Conservation (phyloP, 352 stramenopile genomes). For the Globisporangium polare region DNA sequence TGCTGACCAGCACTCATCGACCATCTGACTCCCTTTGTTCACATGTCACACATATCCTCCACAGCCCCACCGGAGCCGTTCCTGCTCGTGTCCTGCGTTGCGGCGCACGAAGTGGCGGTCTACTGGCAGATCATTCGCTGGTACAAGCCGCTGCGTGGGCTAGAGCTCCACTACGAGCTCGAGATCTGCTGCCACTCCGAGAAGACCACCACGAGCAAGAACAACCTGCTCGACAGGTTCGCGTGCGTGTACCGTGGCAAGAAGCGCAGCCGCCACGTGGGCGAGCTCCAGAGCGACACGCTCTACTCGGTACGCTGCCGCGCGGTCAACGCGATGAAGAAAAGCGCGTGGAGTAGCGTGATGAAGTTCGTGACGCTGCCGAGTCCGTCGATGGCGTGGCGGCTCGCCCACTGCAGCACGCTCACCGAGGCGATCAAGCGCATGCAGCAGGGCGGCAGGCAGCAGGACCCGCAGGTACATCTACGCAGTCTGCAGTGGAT, state of each 20-base stretch:
- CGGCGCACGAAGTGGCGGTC: constrained; percentile 36
- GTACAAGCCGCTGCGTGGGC: constrained; percentile 34
- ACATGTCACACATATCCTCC: not conserved
- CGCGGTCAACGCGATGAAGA: constrained; percentile 40
- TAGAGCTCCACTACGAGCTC: constrained; percentile 49
- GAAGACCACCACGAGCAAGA: constrained; percentile 9
- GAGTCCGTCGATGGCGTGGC: constrained; percentile 51
- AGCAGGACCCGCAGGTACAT: constrained; percentile 21
- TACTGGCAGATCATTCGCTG: constrained; percentile 56
- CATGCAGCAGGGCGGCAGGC: constrained; percentile 23
- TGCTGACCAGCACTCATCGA: not conserved
- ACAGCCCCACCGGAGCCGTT: constrained; percentile 54
- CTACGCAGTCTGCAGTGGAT: constrained; percentile 54
- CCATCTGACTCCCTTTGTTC: not conserved
- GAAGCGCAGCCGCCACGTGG: constrained; percentile 30
- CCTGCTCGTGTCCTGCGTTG: constrained; percentile 44
- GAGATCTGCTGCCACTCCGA: constrained; percentile 37
- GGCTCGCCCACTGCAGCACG: constrained; percentile 43
- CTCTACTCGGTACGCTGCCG: constrained; percentile 57
- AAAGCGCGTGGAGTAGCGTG: constrained; percentile 46
- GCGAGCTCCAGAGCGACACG: constrained; percentile 22
- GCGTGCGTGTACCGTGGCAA: constrained; percentile 33
- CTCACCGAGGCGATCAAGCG: constrained; percentile 39
- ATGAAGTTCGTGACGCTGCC: constrained; percentile 49
- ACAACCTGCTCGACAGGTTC: constrained; percentile 25